Conservation (phyloP, 495 filamentous ascomycete genomes). For the Penicillium diatomitis region DNA sequence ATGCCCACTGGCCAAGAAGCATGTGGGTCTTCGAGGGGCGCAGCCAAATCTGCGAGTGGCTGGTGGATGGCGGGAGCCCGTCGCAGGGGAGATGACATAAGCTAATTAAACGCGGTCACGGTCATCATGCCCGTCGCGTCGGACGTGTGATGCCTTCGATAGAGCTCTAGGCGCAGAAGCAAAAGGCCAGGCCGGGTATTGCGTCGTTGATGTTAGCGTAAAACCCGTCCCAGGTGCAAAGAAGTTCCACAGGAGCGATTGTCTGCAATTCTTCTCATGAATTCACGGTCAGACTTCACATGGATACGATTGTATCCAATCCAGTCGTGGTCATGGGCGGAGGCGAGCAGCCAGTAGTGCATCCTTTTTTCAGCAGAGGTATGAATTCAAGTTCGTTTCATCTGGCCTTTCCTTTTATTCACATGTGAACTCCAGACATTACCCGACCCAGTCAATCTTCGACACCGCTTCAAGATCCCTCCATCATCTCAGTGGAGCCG, state of each 20-base stretch:
- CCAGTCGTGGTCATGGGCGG: conserved; percentile 33
- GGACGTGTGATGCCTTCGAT: conserved; percentile 14
- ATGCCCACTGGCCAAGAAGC: no score
- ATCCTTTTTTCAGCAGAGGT: conserved; percentile 39
- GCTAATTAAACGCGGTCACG: conserved; percentile 11
- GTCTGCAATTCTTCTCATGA: neutral
- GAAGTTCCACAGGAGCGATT: no score
- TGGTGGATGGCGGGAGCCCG: neutral
- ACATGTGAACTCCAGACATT: conserved; percentile 1
- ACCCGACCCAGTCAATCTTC: neutral
- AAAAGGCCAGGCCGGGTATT: neutral
- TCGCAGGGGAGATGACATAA: conserved; percentile 13
- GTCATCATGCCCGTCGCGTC: conserved; percentile 13
- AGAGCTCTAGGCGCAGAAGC: neutral
- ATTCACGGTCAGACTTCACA: conserved; percentile 7
- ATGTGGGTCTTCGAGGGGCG: no score
- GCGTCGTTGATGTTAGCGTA: neutral
- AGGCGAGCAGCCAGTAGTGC: conserved; percentile 29
- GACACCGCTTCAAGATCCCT: neutral
- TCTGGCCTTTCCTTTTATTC: conserved; percentile 1
- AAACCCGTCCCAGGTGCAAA: no score
- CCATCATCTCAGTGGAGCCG: neutral
- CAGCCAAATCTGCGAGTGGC: no score
- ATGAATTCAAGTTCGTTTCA: neutral
- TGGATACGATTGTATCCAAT: conserved; percentile 18